Evolutionary conservation across 208 protist species (phyloP).

Genomic region (Acanthamoeba polyphaga): DNA sequence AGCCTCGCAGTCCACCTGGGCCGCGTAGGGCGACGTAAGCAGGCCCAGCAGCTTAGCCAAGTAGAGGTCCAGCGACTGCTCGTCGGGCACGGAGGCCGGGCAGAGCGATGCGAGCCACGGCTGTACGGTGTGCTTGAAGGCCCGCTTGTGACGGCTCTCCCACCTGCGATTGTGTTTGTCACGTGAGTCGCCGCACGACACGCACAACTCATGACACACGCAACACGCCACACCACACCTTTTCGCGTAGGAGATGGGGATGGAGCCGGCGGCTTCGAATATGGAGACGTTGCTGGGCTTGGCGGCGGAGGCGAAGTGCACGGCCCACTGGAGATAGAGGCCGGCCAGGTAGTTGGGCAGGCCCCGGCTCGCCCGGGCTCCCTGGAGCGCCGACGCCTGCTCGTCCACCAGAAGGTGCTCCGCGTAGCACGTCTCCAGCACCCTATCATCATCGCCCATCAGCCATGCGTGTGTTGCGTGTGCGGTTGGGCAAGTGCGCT

Average conservation of each 20-base stretch:
- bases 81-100: neutral
- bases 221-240: neutral
- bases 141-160: conserved; percentile 38
- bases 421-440: conserved; percentile 48
- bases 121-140: conserved; percentile 7
- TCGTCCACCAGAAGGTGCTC: neutral
- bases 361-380: neutral
- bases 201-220: neutral
- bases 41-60: conserved; percentile 4
- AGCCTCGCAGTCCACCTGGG: neutral
- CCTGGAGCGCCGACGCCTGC: neutral
- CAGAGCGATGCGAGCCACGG: conserved; percentile 13
- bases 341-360: conserved; percentile 21
- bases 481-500: neutral
- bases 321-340: conserved; percentile 24
- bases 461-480: neutral
- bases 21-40: neutral
- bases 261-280: conserved; percentile 11
- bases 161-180: neutral
- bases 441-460: neutral
- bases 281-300: neutral
- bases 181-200: neutral
- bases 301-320: neutral
- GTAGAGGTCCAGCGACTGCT: conserved; percentile 3
- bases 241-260: conserved; percentile 32